Base-by-base conservation (phyloP, 257 asterid species). In the Cordia subcordata region DNA sequence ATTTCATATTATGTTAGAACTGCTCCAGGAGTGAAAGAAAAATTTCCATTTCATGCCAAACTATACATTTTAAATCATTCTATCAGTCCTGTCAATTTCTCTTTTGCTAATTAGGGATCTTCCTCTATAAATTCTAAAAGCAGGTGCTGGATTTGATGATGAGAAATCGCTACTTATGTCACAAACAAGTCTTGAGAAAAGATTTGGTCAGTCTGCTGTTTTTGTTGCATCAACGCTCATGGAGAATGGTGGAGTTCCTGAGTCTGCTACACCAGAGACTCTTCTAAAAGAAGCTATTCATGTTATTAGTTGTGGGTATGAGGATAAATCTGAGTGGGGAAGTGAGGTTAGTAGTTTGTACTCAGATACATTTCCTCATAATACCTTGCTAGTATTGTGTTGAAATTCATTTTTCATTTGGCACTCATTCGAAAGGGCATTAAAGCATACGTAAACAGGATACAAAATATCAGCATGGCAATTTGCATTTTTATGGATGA, bases 291-390 rank as follows among this genome's bases (percentile, higher is more conserved):
- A 83, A 75, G 80, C 91, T 53, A 81, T 83, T 54, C 91, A 83
- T 45, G 91, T 81, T 59, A 80, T 83, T 33, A 77, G 85, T 55
- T 79, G 87, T 60, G 90, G 94, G 21, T 85, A 75, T 13, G 94
- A 85, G 74, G 94, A 80, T 67, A 85, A 85, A 78, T 57, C 94
- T 0, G 90, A 85, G 62, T 85, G 94, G 94, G 94, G 94, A 56
- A 85, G 80, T 76, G 94, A 85, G 85, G 87, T 42, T 33, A 18
- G 50, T n/a, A 16, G 8, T 1, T 3, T 44, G 23, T 59, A 37
- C 56, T 62, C 35, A 6, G 6, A 27, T 6, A 27, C 45, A 12
- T 18, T 23, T 33, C 53, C 35, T 16, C n/a, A 27, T 49, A 21
- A n/a, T 49, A 49, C 35, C 35, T 27, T 27, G 35, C 35, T 27